Conservation (phyloP, 2,329 filamentous ascomycete species). For the Nakataea oryzae region DNA sequence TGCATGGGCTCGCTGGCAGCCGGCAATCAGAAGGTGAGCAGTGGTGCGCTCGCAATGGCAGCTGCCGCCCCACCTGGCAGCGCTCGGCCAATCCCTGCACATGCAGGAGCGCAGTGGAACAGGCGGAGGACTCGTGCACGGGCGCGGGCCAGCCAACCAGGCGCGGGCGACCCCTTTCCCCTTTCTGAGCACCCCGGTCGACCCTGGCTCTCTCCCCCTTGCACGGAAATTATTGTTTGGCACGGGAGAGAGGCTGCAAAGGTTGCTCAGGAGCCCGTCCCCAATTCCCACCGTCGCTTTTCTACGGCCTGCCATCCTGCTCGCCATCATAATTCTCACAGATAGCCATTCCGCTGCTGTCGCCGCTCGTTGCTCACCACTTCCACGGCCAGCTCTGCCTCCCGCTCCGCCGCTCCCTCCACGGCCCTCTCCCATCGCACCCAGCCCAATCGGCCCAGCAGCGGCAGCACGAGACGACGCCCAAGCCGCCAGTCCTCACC, state of each 20-base stretch:
- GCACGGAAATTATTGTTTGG: slow-evolving; percentile 38
- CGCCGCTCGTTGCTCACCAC: slow-evolving; percentile 10
- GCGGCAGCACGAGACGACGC: not conserved
- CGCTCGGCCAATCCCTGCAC: not conserved
- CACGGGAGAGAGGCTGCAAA: slow-evolving; percentile 23
- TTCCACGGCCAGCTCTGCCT: slow-evolving; percentile 5
- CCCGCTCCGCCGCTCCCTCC: slow-evolving; percentile 13
- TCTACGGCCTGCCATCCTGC: not conserved
- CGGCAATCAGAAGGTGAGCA: not conserved
- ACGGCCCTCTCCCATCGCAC: slow-evolving; percentile 15
- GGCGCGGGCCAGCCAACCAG: slow-evolving; percentile 6
- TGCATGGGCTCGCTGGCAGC: not conserved
- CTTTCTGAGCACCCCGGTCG: slow-evolving; percentile 5
- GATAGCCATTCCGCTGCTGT: slow-evolving; percentile 12
- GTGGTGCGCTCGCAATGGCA: not conserved
- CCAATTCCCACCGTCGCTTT: slow-evolving; percentile 2
- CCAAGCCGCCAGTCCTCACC: slow-evolving; percentile 11
- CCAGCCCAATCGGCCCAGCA: slow-evolving; percentile 11
- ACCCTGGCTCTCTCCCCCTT: slow-evolving; percentile 11
- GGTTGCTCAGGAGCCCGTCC: slow-evolving; percentile 8
- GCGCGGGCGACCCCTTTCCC: slow-evolving; percentile 5
- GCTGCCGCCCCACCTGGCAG: not conserved
- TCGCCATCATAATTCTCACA: slow-evolving; percentile 3
- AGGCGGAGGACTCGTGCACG: not conserved
- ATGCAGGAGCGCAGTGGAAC: slow-evolving; percentile 6